These are phyloP conservation scores for Zalaria sp. DNA, from an alignment of 2,329 filamentous ascomycete genomes.

Conservation along the genomic window DNA sequence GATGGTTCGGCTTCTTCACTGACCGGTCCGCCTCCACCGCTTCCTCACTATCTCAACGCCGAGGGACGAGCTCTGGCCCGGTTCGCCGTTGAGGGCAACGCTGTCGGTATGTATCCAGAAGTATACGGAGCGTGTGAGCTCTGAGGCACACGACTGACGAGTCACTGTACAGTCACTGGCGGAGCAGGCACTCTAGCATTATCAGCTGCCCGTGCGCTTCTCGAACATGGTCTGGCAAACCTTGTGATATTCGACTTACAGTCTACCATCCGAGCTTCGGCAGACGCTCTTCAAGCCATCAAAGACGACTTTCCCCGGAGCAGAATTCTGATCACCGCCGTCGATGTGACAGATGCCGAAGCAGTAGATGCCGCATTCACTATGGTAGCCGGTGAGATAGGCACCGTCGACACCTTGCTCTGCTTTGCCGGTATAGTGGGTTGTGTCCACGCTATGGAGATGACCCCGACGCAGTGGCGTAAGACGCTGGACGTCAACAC, in stretches of 20 bases:
- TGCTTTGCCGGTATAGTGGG: constrained; percentile 58
- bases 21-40: constrained; percentile 30
- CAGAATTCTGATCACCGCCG: constrained; percentile 35
- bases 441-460: constrained; percentile 46
- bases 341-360: constrained; percentile 45
- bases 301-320: constrained; percentile 39
- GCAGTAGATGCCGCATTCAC: constrained; percentile 31
- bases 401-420: constrained; percentile 41
- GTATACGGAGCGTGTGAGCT: background rate
- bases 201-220: constrained; percentile 44
- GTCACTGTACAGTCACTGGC: constrained; percentile 40
- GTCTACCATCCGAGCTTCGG: constrained; percentile 23
- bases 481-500: constrained; percentile 57
- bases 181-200: constrained; percentile 52
- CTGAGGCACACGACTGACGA: background rate
- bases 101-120: constrained; percentile 28
- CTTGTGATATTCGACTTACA: constrained; percentile 48
- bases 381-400: constrained; percentile 28
- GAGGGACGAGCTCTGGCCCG: constrained; percentile 30
- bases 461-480: constrained; percentile 44
- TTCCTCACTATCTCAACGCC: constrained; percentile 26
- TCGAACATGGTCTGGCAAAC: constrained; percentile 51
- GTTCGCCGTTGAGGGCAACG: constrained; percentile 39
- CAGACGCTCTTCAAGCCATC: constrained; percentile 31
- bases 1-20: constrained; percentile 24